Percentiles rank a stretch among this genome's conserved stretches.
Conservation (phyloP, 257 asterid genomes). For the Solanum clarkiae region DNA sequence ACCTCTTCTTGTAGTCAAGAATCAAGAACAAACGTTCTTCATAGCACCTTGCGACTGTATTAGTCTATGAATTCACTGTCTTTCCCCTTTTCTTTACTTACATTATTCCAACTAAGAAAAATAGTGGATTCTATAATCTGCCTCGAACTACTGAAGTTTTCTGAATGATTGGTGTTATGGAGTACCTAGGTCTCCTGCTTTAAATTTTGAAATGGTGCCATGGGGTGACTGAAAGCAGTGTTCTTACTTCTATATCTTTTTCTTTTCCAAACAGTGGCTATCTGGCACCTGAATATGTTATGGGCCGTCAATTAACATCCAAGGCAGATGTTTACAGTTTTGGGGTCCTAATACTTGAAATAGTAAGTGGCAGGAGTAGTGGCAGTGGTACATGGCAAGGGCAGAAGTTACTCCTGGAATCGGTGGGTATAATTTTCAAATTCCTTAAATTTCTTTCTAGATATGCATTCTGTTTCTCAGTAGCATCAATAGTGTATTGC, state of each 20-base stretch:
- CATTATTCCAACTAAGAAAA: background rate
- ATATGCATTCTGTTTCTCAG: background rate
- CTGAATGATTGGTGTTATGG: background rate
- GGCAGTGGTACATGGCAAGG: constrained; percentile 43
- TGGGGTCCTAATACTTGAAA: constrained; percentile 74
- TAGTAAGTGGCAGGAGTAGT: constrained; percentile 68
- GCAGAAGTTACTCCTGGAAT: constrained; percentile 55
- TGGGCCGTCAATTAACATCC: constrained; percentile 83
- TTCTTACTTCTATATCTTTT: background rate
- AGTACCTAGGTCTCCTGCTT: background rate
- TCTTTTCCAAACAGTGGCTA: constrained; percentile 61
- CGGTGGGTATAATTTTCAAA: constrained; percentile 39
- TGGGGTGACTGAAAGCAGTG: background rate
- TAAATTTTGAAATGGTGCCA: background rate
- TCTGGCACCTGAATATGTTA: constrained; percentile 95
- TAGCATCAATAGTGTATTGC: background rate
- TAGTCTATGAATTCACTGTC: background rate
- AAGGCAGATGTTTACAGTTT: constrained; percentile 91
- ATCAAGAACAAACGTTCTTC: background rate
- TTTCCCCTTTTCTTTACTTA: background rate
- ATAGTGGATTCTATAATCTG: background rate
- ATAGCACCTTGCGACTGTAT: background rate
- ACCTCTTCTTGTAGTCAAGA: background rate
- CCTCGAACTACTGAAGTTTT: background rate
- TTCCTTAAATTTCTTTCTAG: background rate